Base-by-base conservation (phyloP, 2,329 filamentous ascomycete genomes). In the Cordyceps cicadae region DNA sequence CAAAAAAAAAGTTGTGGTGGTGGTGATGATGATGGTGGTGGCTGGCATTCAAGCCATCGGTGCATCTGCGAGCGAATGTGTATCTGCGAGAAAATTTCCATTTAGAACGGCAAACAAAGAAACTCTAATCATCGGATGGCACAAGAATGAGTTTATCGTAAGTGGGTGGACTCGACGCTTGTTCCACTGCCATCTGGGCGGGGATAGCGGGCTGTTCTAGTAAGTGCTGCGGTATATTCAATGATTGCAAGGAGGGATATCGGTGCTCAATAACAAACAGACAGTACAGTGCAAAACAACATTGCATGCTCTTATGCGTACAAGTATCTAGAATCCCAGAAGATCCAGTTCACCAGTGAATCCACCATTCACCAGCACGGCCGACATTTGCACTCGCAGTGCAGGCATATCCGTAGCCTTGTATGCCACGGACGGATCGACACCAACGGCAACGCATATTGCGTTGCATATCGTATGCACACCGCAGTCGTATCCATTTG, bases 381-480 rank as follows among this genome's bases (percentile, higher is more conserved):
- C 82, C 0, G 87, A 87, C 49, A 92, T 81, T 50, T 84, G 77
- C 58, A 79, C 76, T 26, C 86, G 79, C 66, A 88, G 86, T 54
- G 78, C 71, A 2, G 77, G 75, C 78, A 90, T 82, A 59, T 88
- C 81, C 0, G 69, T 64, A 41, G 80, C 72, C 1, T 71, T 66
- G 62, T 88, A 85, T 3, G 70, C 70, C 60, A 76, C 72, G n/a
- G 72, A 70, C 2, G 82, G 81, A 62, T 78, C 79, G 19, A 85
- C 65, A 1, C 82, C 82, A 37, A 85, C 68, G 0, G 80, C 76
- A 41, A 85, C 67, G 60, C 85, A 88, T 53, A 90, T 80, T 17
- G 83, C 86, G 67, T 92, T 93, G 19, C 88, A 83, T 65, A 90
- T 84, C 15, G 87, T 83, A 69, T 90, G 90, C 3, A 91, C 83